Evolutionary conservation across 2,329 filamentous ascomycete species (phyloP).

Genomic region (Spiromastix sp.): DNA sequence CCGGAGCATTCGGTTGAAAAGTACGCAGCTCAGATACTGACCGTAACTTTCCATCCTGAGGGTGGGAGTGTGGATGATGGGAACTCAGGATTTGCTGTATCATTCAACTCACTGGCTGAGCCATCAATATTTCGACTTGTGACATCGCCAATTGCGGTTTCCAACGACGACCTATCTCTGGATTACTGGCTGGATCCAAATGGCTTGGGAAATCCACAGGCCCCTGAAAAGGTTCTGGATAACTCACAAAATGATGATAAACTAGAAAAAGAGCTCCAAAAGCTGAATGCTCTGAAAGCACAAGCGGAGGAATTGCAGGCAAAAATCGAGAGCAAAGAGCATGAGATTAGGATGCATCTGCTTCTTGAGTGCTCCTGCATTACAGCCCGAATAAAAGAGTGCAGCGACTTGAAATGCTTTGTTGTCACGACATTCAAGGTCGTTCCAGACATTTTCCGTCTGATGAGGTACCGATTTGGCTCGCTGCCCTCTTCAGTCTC

Average conservation of each 20-base stretch:
- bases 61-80: conserved; percentile 12
- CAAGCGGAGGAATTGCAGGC: conserved; percentile 17
- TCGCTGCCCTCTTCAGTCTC: conserved; percentile 14
- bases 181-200: conserved; percentile 15
- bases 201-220: conserved; percentile 5
- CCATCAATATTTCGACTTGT: conserved; percentile 20
- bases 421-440: conserved; percentile 19
- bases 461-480: conserved; percentile 19
- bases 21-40: conserved; percentile 19
- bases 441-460: conserved; percentile 18
- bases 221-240: conserved; percentile 1
- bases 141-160: conserved; percentile 15
- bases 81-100: conserved; percentile 24
- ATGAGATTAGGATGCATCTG: conserved; percentile 19
- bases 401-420: conserved; percentile 19
- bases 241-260: conserved; percentile 1
- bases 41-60: conserved; percentile 16
- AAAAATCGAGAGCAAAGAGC: conserved; percentile 17
- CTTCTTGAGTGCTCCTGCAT: conserved; percentile 19
- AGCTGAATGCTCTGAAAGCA: conserved; percentile 17
- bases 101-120: conserved; percentile 18
- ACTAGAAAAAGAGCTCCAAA: conserved; percentile 17
- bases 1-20: conserved; percentile 10
- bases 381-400: conserved; percentile 14
- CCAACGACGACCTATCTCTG: conserved; percentile 11